phyloP scores from a whole-genome alignment of 2,329 filamentous ascomycete genomes.

The Fusarium neocosmosporiellum region DNA sequence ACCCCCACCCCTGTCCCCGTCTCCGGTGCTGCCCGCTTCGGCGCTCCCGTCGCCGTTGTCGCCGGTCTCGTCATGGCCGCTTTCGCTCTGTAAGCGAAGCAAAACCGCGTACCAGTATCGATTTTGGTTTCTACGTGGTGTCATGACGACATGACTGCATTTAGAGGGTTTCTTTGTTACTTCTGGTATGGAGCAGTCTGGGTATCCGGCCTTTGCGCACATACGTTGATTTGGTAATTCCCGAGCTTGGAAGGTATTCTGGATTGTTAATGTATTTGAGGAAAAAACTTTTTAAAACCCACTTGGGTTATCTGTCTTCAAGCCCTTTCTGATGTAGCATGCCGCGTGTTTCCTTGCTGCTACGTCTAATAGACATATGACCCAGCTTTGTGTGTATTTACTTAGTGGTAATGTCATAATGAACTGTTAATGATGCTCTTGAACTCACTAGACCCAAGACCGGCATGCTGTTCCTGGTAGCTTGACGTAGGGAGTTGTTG shows the following conservation, averaged over 20 bases:
- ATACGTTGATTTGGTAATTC: slow-evolving; percentile 44
- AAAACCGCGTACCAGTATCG: slow-evolving; percentile 19
- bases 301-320: slow-evolving; percentile 44
- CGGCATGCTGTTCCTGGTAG: neutral
- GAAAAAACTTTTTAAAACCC: slow-evolving; percentile 43
- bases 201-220: slow-evolving; percentile 44
- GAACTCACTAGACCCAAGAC: neutral
- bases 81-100: slow-evolving; percentile 55
- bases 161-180: slow-evolving; percentile 45
- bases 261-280: slow-evolving; percentile 47
- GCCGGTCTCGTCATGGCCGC: slow-evolving; percentile 55
- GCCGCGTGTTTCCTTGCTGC: slow-evolving; percentile 40
- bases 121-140: slow-evolving; percentile 41
- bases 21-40: slow-evolving; percentile 47
- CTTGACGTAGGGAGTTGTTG: neutral
- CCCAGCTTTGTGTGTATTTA: slow-evolving; percentile 24
- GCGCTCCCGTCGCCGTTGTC: slow-evolving; percentile 53
- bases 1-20: slow-evolving; percentile 39
- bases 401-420: slow-evolving; percentile 32
- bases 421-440: neutral
- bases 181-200: slow-evolving; percentile 41
- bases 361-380: slow-evolving; percentile 46
- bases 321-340: slow-evolving; percentile 39
- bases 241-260: slow-evolving; percentile 43
- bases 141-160: slow-evolving; percentile 47